phyloP scores from a whole-genome alignment of 805 yeast genomes.

The Torulaspora microellipsoides region DNA sequence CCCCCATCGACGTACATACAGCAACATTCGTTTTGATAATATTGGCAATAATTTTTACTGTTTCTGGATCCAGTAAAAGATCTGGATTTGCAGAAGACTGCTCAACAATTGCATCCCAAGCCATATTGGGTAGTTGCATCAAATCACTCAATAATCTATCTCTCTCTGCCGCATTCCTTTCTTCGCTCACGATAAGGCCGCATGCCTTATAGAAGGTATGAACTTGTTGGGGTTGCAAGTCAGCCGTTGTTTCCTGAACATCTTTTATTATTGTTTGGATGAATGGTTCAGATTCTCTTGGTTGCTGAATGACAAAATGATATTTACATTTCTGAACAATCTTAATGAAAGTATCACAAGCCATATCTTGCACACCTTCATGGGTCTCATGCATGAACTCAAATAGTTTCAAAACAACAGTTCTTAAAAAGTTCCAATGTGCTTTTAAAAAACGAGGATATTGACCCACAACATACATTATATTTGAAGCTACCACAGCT shows the following conservation, averaged over 20 bases:
- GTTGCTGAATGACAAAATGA: constrained; percentile 86
- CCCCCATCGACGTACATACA: constrained; percentile 90
- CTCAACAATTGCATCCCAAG: constrained; percentile 86
- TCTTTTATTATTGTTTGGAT: constrained; percentile 82
- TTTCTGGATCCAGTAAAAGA: constrained; percentile 69
- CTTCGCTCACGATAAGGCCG: constrained; percentile 89
- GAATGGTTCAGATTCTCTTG: constrained; percentile 83
- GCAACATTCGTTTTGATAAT: constrained; percentile 93
- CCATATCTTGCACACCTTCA: constrained; percentile 99
- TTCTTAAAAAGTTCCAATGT: constrained; percentile 95
- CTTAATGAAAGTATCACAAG: constrained; percentile 97
- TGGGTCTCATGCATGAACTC: constrained; percentile 99
- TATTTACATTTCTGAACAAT: constrained; percentile 93
- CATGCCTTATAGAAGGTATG: constrained; percentile 98
- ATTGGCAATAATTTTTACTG: constrained; percentile 88
- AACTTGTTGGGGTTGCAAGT: constrained; percentile 93
- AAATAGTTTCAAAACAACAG: constrained; percentile 90
- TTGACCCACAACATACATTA: constrained; percentile 99
- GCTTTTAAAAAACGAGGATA: constrained; percentile 96
- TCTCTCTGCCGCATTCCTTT: constrained; percentile 61
- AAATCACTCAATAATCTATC: constrained; percentile 69
- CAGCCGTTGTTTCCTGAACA: constrained; percentile 82
- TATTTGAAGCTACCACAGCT: constrained; percentile 99
- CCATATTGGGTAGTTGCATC: constrained; percentile 89
- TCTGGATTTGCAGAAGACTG: constrained; percentile 82